Conservation (phyloP, 208 protist genomes). For the Wallacemonas sp. region DNA sequence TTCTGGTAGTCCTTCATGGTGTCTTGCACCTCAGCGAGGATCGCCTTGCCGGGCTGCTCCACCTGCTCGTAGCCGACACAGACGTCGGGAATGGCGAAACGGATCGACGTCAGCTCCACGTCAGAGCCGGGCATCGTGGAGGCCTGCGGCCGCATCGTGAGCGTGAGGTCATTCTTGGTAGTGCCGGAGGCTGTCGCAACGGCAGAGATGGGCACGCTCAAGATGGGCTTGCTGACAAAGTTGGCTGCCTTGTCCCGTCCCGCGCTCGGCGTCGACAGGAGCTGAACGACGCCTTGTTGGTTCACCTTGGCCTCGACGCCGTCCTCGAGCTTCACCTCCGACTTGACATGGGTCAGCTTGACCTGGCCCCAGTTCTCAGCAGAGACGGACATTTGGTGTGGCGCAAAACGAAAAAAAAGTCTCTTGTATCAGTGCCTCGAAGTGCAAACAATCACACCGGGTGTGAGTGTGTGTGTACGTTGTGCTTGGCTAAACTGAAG, state of each 20-base stretch:
- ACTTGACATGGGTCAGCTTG: constrained; percentile 33
- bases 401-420: constrained; percentile 10
- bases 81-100: constrained; percentile 84
- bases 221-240: constrained; percentile 52
- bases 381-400: constrained; percentile 27
- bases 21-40: constrained; percentile 58
- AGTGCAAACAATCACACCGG: too few species aligned
- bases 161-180: constrained; percentile 82
- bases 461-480: too few species aligned
- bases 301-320: constrained; percentile 14
- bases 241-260: constrained; percentile 48
- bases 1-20: constrained; percentile 64
- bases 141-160: constrained; percentile 54
- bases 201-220: constrained; percentile 68
- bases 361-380: constrained; percentile 87
- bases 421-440: too few species aligned
- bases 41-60: constrained; percentile 76
- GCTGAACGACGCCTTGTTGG: constrained; percentile 28
- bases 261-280: constrained; percentile 60
- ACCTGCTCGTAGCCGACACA: constrained; percentile 86
- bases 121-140: constrained; percentile 21
- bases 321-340: constrained; percentile 34
- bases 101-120: constrained; percentile 72
- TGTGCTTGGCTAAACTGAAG: too few species aligned
- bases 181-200: constrained; percentile 71